These are phyloP conservation scores for Beauveria pseudobassiana DNA, from an alignment of 2,329 filamentous ascomycete species.

Conservation along the genomic window DNA sequence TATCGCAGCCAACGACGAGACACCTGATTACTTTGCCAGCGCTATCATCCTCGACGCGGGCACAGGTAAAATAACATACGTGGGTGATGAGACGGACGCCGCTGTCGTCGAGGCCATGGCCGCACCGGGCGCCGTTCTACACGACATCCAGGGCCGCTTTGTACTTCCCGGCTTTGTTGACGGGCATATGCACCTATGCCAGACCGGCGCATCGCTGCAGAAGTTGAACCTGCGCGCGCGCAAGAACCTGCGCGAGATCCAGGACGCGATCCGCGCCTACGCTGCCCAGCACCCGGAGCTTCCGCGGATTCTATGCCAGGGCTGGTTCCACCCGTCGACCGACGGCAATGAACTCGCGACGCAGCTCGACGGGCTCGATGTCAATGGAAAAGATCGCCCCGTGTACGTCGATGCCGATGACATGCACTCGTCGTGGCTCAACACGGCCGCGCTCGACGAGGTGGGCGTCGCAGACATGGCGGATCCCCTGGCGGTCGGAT, in stretches of 20 bases:
- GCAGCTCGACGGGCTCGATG: constrained; percentile 38
- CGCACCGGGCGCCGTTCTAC: not conserved
- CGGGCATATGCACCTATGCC: constrained; percentile 43
- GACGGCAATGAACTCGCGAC: constrained; percentile 28
- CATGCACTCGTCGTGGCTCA: constrained; percentile 45
- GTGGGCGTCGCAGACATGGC: constrained; percentile 33
- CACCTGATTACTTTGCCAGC: constrained; percentile 4
- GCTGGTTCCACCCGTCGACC: constrained; percentile 39
- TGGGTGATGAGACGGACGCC: constrained; percentile 4
- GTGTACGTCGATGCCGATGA: constrained; percentile 45
- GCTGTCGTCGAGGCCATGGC: not conserved
- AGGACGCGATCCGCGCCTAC: constrained; percentile 30
- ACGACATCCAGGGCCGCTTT: constrained; percentile 19
- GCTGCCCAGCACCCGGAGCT: constrained; percentile 33
- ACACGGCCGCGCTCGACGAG: constrained; percentile 37
- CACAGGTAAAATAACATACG: constrained; percentile 1
- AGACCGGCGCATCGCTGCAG: constrained; percentile 39
- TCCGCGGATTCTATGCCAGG: constrained; percentile 37
- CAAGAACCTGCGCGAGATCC: constrained; percentile 36
- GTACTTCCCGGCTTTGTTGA: constrained; percentile 45
- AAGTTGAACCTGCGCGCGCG: constrained; percentile 37
- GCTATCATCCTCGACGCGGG: not conserved
- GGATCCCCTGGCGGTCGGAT: constrained; percentile 38
- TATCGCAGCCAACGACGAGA: not conserved
- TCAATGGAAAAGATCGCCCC: constrained; percentile 25